phyloP scores from a whole-genome alignment of 495 filamentous ascomycete genomes.

The Annulohypoxylon bovei region DNA sequence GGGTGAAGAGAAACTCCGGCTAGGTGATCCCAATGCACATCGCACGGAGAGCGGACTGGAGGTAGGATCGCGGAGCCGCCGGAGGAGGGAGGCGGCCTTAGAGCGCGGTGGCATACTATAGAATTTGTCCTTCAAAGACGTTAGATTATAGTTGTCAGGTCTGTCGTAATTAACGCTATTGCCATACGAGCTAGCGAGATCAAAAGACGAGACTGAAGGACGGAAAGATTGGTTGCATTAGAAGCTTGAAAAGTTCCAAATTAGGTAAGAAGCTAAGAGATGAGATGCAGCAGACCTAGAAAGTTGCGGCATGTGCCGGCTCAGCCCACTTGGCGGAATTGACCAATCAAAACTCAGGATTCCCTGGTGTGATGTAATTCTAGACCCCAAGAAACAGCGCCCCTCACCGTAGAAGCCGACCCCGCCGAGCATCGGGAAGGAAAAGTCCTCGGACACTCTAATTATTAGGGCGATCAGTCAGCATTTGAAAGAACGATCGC shows the following conservation, averaged over 20 bases:
- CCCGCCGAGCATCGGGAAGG: conserved; percentile 24
- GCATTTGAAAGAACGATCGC: conserved; percentile 32
- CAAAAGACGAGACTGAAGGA: not conserved
- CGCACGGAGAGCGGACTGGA: conserved; percentile 4
- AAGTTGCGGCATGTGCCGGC: conserved; percentile 17
- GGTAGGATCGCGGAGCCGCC: conserved; percentile 20
- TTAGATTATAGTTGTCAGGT: not conserved
- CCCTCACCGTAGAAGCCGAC: conserved; percentile 28
- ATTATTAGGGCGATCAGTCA: conserved; percentile 28
- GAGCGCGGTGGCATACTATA: conserved; percentile 22
- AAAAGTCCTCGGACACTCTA: conserved; percentile 25
- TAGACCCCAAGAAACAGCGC: conserved; percentile 7
- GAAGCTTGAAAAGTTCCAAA: conserved; percentile 23
- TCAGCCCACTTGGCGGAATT: conserved; percentile 15
- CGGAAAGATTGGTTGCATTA: not conserved
- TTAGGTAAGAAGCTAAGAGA: conserved; percentile 26
- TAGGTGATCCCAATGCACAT: not conserved
- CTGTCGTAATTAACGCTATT: not conserved
- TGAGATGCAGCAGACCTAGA: conserved; percentile 7
- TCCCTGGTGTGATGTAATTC: conserved; percentile 29
- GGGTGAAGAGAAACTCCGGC: conserved; percentile 33
- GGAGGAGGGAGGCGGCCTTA: conserved; percentile 15
- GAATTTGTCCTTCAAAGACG: not conserved
- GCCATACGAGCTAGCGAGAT: not conserved
- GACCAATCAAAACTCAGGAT: conserved; percentile 7